Percentiles rank a stretch among this genome's conserved stretches.
Conservation (phyloP, 805 yeast species). For the Starmerella gropengiesseri region DNA sequence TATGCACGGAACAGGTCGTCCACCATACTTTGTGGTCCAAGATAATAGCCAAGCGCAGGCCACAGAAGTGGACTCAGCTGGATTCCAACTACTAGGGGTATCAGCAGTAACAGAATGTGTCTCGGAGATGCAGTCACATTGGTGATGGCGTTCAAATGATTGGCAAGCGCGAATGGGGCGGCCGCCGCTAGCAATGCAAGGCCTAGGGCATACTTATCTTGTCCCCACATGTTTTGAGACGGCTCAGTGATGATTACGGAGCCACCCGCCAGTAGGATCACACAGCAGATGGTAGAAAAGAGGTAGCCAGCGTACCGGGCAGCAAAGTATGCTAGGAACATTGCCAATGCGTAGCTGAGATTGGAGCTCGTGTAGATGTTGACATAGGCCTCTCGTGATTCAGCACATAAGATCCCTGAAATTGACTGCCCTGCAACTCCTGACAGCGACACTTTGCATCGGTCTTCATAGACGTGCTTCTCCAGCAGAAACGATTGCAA, state of each 20-base stretch:
- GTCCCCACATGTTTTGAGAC: conserved; percentile 14
- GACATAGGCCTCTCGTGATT: conserved; percentile 18
- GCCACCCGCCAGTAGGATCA: conserved; percentile 22
- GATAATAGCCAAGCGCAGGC: conserved; percentile 1
- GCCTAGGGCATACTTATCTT: conserved; percentile 19
- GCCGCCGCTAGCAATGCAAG: conserved; percentile 17
- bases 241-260: conserved; percentile 16
- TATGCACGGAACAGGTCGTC: conserved; percentile 9
- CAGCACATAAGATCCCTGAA: conserved; percentile 14
- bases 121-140: background rate
- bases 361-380: conserved; percentile 12
- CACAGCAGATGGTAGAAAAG: conserved; percentile 17
- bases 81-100: conserved; percentile 3
- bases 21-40: background rate
- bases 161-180: conserved; percentile 19
- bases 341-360: conserved; percentile 16
- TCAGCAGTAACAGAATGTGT: background rate
- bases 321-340: conserved; percentile 14
- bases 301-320: conserved; percentile 19
- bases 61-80: conserved; percentile 14
- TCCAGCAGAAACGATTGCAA: conserved; percentile 20
- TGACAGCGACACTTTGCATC: conserved; percentile 16
- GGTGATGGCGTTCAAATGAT: conserved; percentile 8
- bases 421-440: background rate
- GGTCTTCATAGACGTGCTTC: conserved; percentile 22